Base-by-base conservation (phyloP, 2,329 filamentous ascomycete genomes). In the Paraconiothyrium brasiliense region DNA sequence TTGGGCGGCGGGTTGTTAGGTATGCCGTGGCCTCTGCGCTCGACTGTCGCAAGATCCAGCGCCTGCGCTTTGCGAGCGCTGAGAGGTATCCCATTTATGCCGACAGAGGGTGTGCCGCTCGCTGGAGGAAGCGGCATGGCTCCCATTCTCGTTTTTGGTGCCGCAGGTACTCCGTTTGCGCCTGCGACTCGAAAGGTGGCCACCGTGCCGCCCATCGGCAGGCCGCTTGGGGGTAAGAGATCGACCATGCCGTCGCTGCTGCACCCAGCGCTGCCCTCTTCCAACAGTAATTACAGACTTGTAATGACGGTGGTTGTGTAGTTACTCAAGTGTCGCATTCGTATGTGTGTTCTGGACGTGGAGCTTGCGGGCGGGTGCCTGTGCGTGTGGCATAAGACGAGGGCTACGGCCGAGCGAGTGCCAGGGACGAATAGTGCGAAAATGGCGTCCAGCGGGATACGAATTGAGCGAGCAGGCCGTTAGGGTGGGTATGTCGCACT, bases 21-120 rank as follows among this genome's bases (percentile, higher is more conserved):
- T 34, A 88, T 92, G 27, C 92, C 87, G 70, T 95, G 91, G 56
- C 93, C 94, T 78, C 93, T 90, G 74, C 94, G 90, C 83, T 98
- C 95, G 63, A 99, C 95, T 0, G 93, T 97, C 54, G 88, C 89
- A 70, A 98, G 82, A 73, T 98, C 94, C 63, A 99, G 84, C 50
- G 93, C 88, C 61, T 85, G 83, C 44, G 88, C 87, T 71, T 87
- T 84, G 68, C 88, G 85, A 73, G 87, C 87, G 80, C 88, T 90
- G 73, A 90, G 81, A 54, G 89, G 88, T 62, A 78, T 78, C 37
- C 86, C 85, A 54, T 71, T 74, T 51, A 74, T 74, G 62, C 76
- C 80, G 60, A 75, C 80, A n/a, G 76, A 72, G 43, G 77, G 79
- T 49, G 77, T 76, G 44, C 70, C 71, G 57, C 67, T 76, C 35